Conservation (phyloP, 2,329 filamentous ascomycete species). For the Tolypocladium endophyticum region DNA sequence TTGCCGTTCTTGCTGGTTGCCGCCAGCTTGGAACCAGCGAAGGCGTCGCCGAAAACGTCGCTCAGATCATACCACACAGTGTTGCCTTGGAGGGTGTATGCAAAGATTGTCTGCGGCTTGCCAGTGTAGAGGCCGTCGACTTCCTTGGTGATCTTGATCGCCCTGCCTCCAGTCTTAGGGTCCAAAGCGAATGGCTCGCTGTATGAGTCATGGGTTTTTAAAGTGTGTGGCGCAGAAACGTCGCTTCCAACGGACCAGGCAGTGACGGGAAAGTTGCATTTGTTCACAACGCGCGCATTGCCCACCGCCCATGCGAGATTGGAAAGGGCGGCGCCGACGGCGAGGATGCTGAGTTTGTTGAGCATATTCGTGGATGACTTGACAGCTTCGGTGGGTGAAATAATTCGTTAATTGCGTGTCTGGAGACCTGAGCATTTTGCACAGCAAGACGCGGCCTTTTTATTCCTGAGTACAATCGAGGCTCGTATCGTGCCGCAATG, state of each 20-base stretch:
- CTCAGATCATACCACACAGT: slow-evolving; percentile 28
- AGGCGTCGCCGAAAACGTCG: slow-evolving; percentile 28
- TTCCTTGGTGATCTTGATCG: slow-evolving; percentile 25
- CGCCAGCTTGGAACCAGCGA: slow-evolving; percentile 20
- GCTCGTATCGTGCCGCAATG: neutral
- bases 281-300: slow-evolving; percentile 24
- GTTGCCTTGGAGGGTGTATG: slow-evolving; percentile 24
- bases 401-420: neutral
- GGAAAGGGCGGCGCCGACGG: slow-evolving; percentile 2
- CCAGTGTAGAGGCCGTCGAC: slow-evolving; percentile 26
- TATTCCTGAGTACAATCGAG: neutral
- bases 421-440: no score
- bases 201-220: slow-evolving; percentile 18
- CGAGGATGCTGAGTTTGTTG: slow-evolving; percentile 5
- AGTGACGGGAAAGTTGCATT: slow-evolving; percentile 22
- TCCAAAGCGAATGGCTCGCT: slow-evolving; percentile 22
- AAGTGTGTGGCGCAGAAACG: slow-evolving; percentile 13
- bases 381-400: neutral
- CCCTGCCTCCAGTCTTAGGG: slow-evolving; percentile 24
- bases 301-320: slow-evolving; percentile 12
- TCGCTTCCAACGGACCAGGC: slow-evolving; percentile 26
- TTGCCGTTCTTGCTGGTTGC: slow-evolving; percentile 15
- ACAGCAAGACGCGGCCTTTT: neutral
- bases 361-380: slow-evolving; percentile 4
- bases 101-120: slow-evolving; percentile 28